Conservation (phyloP, 2,329 filamentous ascomycete genomes). For the Scedosporium apiospermum region DNA sequence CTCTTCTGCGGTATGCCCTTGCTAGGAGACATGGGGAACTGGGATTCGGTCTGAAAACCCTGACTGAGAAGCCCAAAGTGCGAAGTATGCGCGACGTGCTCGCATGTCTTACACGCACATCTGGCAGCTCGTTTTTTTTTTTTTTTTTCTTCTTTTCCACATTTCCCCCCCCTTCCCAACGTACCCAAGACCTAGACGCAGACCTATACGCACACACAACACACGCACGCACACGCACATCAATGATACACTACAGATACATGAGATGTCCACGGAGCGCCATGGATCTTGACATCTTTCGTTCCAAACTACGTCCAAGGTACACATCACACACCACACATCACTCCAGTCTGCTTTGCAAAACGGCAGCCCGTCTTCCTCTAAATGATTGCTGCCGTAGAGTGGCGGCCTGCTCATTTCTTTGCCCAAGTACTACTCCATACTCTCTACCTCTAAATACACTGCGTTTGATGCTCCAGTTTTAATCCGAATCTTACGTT, state of each 20-base stretch:
- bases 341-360: background rate
- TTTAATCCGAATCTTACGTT: background rate
- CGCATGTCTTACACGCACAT: constrained; percentile 6
- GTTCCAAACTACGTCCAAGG: background rate
- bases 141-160: background rate
- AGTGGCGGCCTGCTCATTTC: background rate
- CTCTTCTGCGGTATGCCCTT: background rate
- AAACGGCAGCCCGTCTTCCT: no score
- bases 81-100: background rate
- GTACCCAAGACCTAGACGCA: background rate
- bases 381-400: background rate
- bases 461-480: background rate
- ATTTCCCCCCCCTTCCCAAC: background rate
- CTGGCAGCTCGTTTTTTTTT: background rate
- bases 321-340: background rate
- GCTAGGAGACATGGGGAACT: background rate
- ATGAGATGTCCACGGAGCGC: background rate
- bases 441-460: background rate
- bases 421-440: background rate
- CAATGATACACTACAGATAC: background rate
- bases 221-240: background rate
- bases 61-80: background rate
- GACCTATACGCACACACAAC: background rate
- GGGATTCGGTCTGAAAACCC: background rate
- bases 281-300: background rate